Conservation (phyloP, 164 flowering plant species). For the Dillenia turbinata region DNA sequence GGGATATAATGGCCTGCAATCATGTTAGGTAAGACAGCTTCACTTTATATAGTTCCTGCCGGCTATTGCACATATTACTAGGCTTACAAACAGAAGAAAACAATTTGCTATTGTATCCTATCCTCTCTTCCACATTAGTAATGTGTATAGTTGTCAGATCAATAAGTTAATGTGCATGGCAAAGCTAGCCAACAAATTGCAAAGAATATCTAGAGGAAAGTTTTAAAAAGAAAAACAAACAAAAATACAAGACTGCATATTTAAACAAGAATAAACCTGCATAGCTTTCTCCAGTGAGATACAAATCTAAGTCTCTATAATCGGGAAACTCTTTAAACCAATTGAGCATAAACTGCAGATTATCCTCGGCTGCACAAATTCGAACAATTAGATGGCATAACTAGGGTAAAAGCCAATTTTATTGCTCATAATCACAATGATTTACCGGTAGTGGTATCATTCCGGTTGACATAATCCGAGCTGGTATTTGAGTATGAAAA, state of each 20-base stretch:
- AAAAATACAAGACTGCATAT: neutral
- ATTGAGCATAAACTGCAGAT: slow-evolving; percentile 28
- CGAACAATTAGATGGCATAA: neutral
- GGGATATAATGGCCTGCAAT: slow-evolving; percentile 44
- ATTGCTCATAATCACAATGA: neutral
- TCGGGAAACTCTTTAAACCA: slow-evolving; percentile 42
- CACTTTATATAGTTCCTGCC: too few relatives aligned
- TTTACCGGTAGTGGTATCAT: slow-evolving; percentile 35
- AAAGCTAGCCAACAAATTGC: too few relatives aligned
- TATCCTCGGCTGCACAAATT: slow-evolving; percentile 32
- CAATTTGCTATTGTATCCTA: too few relatives aligned
- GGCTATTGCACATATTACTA: neutral
- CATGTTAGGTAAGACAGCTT: neutral
- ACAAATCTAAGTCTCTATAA: slow-evolving; percentile 34
- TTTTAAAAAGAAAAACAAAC: neutral
- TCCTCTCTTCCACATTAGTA: too few relatives aligned
- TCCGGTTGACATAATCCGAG: slow-evolving; percentile 29
- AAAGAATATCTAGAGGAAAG: too few relatives aligned
- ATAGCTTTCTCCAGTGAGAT: slow-evolving; percentile 44
- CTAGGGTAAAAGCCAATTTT: neutral
- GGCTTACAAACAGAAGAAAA: neutral
- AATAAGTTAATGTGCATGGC: too few relatives aligned
- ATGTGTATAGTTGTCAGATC: too few relatives aligned
- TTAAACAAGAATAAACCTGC: slow-evolving; percentile 23
- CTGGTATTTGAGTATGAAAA: slow-evolving; percentile 48